Base-by-base conservation (phyloP, 805 yeast genomes). In the Monosporozyma unispora region DNA sequence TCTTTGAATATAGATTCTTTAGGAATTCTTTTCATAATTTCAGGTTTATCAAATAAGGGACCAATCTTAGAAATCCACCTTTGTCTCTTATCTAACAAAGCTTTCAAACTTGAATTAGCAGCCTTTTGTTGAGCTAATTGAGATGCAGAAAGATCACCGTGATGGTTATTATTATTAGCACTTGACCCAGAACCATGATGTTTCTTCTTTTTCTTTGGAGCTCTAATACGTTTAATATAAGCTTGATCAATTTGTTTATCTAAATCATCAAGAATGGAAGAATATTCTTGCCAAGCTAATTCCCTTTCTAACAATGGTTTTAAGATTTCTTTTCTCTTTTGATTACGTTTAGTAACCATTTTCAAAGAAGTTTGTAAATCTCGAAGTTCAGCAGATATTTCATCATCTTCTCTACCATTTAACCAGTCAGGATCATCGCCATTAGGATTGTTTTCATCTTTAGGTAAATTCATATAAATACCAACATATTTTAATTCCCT, bases 241-340 rank as follows among this genome's bases (percentile, higher is more conserved):
- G 95, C 90, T 65, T 87, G 97, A 63, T 93, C 99, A 35, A 93
- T 90, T 68, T 93, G 99, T 64, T 91, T 93, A 65, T 93, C 97
- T 56, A 93, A 73, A 62, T 93, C 98, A 50, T 93, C 98, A 51
- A 89, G 68, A 48, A 93, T 90, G 11, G 91, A 84, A 51, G 82
- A 74, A 65, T 87, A 93, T 65, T 93, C 99, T 64, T 91, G 96
- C 81, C 90, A 93, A 25, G 97, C 96, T 58, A 93, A 74, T 57
- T 87, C 95, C 55, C 86, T 93, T 57, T 89, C 91, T 14, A 93
- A 76, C 0, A 83, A 58, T 0, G 96, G 95, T 23, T 82, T 69
- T 35, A 93, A 61, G 39, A 72, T 69, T 51, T 78, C 74, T 65
- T 87, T 87, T 48, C 91, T 73, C 52, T 76, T 78, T 50, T 81